phyloP scores from a whole-genome alignment of 768 basidiomycete genomes.

The Suillus subalutaceus region DNA sequence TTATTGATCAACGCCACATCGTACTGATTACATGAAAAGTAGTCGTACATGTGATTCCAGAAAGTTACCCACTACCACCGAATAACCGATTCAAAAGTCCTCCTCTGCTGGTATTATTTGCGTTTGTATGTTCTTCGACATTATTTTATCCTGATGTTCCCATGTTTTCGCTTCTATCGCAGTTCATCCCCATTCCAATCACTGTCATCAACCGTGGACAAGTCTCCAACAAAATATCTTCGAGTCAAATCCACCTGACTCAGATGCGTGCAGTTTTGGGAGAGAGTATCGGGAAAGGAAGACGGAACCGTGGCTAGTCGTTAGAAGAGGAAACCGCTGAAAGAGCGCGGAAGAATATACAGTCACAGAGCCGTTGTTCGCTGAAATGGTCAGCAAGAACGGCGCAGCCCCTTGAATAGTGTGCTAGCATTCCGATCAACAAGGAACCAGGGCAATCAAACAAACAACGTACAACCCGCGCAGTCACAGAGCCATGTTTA shows the following conservation, averaged over 20 bases:
- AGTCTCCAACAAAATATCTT: constrained; percentile 31
- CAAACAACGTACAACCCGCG: constrained; percentile 22
- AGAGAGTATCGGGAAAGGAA: constrained; percentile 17
- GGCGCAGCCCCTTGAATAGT: constrained; percentile 17
- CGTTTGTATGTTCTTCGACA: constrained; percentile 16
- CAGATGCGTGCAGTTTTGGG: constrained; percentile 22
- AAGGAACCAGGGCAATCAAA: background rate
- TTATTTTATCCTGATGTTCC: constrained; percentile 25
- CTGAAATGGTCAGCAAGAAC: constrained; percentile 18
- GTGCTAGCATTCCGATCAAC: constrained; percentile 16
- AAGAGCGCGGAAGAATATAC: constrained; percentile 24
- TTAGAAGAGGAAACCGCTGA: constrained; percentile 21
- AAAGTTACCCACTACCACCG: background rate
- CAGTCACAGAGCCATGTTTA: constrained; percentile 18
- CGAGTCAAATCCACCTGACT: constrained; percentile 21
- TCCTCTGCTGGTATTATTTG: constrained; percentile 6
- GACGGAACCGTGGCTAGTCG: constrained; percentile 23
- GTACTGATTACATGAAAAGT: background rate
- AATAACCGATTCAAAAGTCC: constrained; percentile 26
- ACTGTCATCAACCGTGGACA: constrained; percentile 17
- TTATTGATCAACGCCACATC: background rate
- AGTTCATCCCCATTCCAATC: constrained; percentile 27
- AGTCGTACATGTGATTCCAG: background rate
- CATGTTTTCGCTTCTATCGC: too few species aligned
- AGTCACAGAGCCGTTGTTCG: constrained; percentile 19